Evolutionary conservation across 1,284 basidiomycete genomes (phyloP), one percentile per base, ranked within the genome.

Genomic region (Amylostereum chailletii): DNA sequence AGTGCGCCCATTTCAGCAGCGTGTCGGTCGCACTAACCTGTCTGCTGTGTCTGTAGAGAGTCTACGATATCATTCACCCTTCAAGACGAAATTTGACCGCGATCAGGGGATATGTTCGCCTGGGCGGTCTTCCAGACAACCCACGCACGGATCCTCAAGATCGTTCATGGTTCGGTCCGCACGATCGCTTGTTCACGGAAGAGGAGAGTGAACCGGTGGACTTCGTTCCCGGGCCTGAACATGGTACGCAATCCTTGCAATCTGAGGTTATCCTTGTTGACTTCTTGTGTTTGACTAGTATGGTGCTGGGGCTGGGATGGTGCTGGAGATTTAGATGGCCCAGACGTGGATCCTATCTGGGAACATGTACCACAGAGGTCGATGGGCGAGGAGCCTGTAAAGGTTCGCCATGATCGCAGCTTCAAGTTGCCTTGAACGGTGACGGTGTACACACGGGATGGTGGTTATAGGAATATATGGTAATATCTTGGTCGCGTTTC

Each of bases 291-390:
- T 51, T 48, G 36, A 47, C 26, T 62, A 94, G 93, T 95, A 5
- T 96, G 93, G 93, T 96, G 93, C 64, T 96, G 94, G 94, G 94
- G 94, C 27, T 97, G 94, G 94, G 94, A 97, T 62, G 94, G 94
- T 36, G 94, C 94, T 2, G 94, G 94, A 42, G 94, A 96, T 63
- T 75, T 97, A 29, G 94, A 95, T 55, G 93, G 91, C 42, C 92
- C 91, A 0, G 91, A 93, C 60, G 90, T 96, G 3, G 94, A 96
- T 60, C 94, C 94, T 5, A 87, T 97, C 54, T 97, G 94, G 94
- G 94, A 96, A 65, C 61, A 66, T 33, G 87, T 88, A 81, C 75
- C 88, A 19, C 81, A 86, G 57, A 79, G 74, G 60, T 79, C 86
- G 26, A 81, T 70, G 47, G 67, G 66, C 9, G 51, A 73, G 1